phyloP scores from a whole-genome alignment of 805 yeast genomes.

The Saturnispora quitensis region DNA sequence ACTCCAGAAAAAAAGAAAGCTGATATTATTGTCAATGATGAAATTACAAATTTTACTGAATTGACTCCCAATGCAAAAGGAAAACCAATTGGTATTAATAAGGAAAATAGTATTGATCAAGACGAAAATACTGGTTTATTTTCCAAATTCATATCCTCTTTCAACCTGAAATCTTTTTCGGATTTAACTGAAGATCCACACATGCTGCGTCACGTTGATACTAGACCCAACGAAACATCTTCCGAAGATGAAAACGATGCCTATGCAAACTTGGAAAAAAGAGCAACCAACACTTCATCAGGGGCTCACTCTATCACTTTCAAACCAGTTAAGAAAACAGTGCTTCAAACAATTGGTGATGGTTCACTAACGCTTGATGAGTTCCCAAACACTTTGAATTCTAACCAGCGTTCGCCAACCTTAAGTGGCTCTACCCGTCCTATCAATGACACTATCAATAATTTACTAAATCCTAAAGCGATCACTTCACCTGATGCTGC shows the following conservation, averaged over 20 bases:
- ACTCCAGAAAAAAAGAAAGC: slow-evolving; percentile 3
- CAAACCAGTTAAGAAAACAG: slow-evolving; percentile 37
- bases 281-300: slow-evolving; percentile 6
- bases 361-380: slow-evolving; percentile 35
- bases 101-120: slow-evolving; percentile 1
- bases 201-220: background rate
- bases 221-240: background rate
- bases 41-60: background rate
- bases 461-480: background rate
- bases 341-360: slow-evolving; percentile 39
- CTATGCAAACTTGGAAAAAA: slow-evolving; percentile 1
- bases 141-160: slow-evolving; percentile 22
- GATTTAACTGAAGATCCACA: slow-evolving; percentile 9
- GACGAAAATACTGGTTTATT: slow-evolving; percentile 20
- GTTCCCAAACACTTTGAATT: slow-evolving; percentile 14
- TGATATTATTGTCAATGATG: background rate
- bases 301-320: slow-evolving; percentile 29
- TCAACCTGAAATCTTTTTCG: slow-evolving; percentile 21
- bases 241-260: background rate
- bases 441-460: background rate
- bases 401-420: background rate
- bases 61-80: background rate
- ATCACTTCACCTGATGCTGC: background rate
- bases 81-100: background rate
- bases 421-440: background rate